Percentiles rank a stretch among this genome's conserved stretches.
Conservation (phyloP, 1,284 basidiomycete genomes). For the Ceratobasidium theobromae region DNA sequence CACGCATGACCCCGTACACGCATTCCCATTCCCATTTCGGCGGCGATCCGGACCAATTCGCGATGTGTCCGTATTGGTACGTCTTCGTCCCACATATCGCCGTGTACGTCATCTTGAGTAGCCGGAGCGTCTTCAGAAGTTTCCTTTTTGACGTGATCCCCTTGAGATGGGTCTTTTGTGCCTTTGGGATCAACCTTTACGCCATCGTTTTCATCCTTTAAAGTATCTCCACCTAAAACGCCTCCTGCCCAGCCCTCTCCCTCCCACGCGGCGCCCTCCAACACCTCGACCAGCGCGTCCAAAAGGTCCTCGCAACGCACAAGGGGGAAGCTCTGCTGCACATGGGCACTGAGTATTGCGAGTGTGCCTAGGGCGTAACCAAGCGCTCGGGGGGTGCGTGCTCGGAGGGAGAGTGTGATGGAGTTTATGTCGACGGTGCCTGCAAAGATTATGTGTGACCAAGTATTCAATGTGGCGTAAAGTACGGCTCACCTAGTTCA, state of each 20-base stretch:
- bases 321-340: conserved; percentile 68
- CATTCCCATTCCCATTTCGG: conserved; percentile 54
- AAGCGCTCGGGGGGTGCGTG: conserved; percentile 78
- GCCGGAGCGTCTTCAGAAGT: conserved; percentile 27
- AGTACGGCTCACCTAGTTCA: conserved; percentile 63
- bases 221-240: no score
- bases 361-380: conserved; percentile 90
- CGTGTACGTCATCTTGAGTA: conserved; percentile 1
- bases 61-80: conserved; percentile 59
- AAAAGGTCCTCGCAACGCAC: conserved; percentile 77
- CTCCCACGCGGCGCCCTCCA: conserved; percentile 79
- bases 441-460: conserved; percentile 34
- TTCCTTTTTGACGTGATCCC: neutral
- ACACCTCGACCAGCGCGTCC: conserved; percentile 83
- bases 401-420: conserved; percentile 86
- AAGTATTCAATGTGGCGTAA: conserved; percentile 21
- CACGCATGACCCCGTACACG: neutral
- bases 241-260: conserved; percentile 45
- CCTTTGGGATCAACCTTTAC: no score
- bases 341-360: conserved; percentile 79
- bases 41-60: conserved; percentile 59
- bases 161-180: neutral
- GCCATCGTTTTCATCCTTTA: no score
- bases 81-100: conserved; percentile 8
- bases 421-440: conserved; percentile 84